Percentiles rank a stretch among this genome's conserved stretches.
Evolutionary conservation across 2,329 filamentous ascomycete genomes (phyloP).

Genomic region (Arthrobotrys musiformis): DNA sequence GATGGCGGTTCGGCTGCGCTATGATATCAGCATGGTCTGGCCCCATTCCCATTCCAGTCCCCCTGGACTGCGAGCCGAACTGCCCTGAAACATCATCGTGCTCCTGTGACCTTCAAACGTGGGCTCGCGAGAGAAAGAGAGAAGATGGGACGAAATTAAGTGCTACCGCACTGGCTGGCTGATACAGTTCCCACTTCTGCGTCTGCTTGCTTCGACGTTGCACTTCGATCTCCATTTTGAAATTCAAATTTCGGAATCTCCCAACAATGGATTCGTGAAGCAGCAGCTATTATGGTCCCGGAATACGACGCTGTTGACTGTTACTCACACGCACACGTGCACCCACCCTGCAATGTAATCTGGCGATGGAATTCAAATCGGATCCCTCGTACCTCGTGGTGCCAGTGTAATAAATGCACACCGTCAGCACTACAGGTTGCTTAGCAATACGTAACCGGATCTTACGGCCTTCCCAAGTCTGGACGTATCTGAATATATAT

Average conservation of each 20-base stretch:
- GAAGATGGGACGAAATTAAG: conserved; percentile 55
- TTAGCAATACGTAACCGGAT: conserved; percentile 7
- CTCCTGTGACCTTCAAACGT: conserved; percentile 33
- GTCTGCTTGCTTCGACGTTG: background rate
- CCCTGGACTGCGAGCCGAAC: conserved; percentile 28
- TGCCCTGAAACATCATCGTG: conserved; percentile 31
- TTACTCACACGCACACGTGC: background rate
- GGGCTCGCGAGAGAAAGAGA: conserved; percentile 33
- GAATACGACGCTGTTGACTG: background rate
- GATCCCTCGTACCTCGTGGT: background rate
- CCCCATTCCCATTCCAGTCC: background rate
- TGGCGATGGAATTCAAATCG: no score
- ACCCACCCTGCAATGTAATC: conserved; percentile 19
- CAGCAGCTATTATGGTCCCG: background rate
- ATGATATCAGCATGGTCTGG: conserved; percentile 15
- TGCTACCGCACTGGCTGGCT: conserved; percentile 27
- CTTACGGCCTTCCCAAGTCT: background rate
- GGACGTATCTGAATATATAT: background rate
- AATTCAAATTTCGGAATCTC: conserved; percentile 5
- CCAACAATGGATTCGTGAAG: background rate
- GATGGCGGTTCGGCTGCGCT: conserved; percentile 11
- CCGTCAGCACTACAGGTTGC: background rate
- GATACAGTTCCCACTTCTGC: background rate
- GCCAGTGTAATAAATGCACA: background rate
- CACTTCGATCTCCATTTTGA: background rate